These are phyloP conservation scores for Lentinula edodes DNA, from an alignment of 768 basidiomycete species.

Conservation along the genomic window DNA sequence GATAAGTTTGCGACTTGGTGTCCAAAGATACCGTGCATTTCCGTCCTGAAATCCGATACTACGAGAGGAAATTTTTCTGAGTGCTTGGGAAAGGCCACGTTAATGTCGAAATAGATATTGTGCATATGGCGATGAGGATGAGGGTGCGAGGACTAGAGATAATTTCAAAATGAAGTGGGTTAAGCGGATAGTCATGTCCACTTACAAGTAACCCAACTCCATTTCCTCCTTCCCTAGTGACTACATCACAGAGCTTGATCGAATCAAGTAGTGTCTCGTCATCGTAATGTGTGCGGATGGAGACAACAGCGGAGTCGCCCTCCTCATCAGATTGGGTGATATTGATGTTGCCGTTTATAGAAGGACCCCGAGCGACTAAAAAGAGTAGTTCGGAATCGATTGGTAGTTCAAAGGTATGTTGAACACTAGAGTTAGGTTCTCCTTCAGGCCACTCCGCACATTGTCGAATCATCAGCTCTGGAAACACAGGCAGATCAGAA, in stretches of 20 bases:
- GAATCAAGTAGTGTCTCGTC: constrained; percentile 15
- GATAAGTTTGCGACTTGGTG: constrained; percentile 23
- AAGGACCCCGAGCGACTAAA: constrained; percentile 23
- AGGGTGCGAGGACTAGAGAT: constrained; percentile 10
- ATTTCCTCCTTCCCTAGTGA: constrained; percentile 14
- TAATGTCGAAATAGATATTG: constrained; percentile 21
- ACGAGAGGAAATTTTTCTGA: constrained; percentile 11
- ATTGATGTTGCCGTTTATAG: constrained; percentile 20
- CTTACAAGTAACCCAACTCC: constrained; percentile 35
- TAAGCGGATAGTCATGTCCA: not conserved
- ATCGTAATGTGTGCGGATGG: constrained; percentile 24
- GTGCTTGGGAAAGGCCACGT: constrained; percentile 21
- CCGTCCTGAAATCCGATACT: constrained; percentile 22
- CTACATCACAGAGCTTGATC: constrained; percentile 26
- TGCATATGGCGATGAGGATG: constrained; percentile 8
- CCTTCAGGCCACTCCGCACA: constrained; percentile 5
- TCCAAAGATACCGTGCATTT: constrained; percentile 19
- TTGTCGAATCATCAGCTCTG: not conserved
- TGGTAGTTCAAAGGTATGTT: constrained; percentile 18
- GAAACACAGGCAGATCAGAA: not conserved
- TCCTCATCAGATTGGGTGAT: constrained; percentile 23
- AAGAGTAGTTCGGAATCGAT: constrained; percentile 21
- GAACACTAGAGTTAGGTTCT: not conserved
- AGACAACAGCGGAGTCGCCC: constrained; percentile 18
- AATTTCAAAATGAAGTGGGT: not conserved